Evolutionary conservation across 2,329 filamentous ascomycete genomes (phyloP).

Genomic region (Ceratocystis papillata): DNA sequence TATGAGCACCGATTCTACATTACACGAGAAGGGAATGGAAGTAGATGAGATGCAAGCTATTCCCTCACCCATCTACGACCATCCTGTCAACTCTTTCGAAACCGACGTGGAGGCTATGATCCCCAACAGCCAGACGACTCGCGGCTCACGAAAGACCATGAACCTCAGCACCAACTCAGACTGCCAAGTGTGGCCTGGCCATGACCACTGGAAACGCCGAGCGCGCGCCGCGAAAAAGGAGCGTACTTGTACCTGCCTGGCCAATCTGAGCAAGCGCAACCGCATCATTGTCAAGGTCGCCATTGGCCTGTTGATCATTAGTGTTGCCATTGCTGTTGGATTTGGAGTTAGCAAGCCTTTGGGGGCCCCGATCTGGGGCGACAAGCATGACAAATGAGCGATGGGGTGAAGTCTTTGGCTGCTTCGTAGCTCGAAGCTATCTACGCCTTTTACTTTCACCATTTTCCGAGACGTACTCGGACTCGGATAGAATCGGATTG

Average conservation of each 20-base stretch:
- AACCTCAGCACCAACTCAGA: constrained; percentile 38
- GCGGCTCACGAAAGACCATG: constrained; percentile 31
- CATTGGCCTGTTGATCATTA: constrained; percentile 43
- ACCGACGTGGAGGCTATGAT: constrained; percentile 47
- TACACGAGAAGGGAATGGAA: constrained; percentile 28
- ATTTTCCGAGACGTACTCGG: background rate
- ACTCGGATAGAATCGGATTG: too few species aligned
- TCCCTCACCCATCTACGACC: constrained; percentile 35
- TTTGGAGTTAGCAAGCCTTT: constrained; percentile 52
- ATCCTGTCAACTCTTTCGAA: constrained; percentile 43
- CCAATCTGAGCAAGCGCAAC: constrained; percentile 43
- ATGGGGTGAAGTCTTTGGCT: background rate
- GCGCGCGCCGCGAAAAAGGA: constrained; percentile 46
- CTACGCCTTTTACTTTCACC: background rate
- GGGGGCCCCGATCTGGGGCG: constrained; percentile 48
- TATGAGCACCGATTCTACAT: constrained; percentile 23
- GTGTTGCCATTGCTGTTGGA: constrained; percentile 45
- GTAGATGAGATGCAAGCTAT: constrained; percentile 36
- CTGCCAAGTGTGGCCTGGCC: constrained; percentile 49
- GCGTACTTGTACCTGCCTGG: constrained; percentile 44
- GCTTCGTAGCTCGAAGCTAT: background rate
- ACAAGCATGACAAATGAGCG: constrained; percentile 27
- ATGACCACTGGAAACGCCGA: constrained; percentile 50
- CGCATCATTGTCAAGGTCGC: constrained; percentile 45
- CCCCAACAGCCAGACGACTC: constrained; percentile 30